Evolutionary conservation across 2,329 filamentous ascomycete genomes (phyloP), one percentile per base, ranked within the genome.

Genomic region (Diaporthe sp.): DNA sequence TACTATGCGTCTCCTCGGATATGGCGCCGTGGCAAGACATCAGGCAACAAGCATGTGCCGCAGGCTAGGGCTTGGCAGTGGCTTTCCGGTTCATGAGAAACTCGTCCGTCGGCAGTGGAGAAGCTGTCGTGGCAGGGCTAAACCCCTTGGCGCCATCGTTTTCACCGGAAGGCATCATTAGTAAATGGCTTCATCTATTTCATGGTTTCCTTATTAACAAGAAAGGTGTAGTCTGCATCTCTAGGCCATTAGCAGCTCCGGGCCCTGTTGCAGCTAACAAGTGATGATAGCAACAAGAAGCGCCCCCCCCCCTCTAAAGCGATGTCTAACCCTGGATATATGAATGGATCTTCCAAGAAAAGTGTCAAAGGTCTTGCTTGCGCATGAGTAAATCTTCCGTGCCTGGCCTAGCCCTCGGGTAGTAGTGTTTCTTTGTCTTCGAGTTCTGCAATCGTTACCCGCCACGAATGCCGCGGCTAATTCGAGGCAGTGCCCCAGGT

Each of bases 281-380:
- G 57, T 75, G 73, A 71, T 62, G 57, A 76, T 74, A 67, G 62
- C 71, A 74, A 73, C 73, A 49, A 65, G 49, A 65, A 71, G 42
- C 49, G 65, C 28, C 37, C 42, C 46, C 57, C 65, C 25, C 55
- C 70, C 57, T 46, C 73, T 71, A 73, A 77, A 51, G 67, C 69
- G 49, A 77, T 75, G 73, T 58, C 69, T 74, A 59, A 65, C 51
- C 73, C 69, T 71, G 53, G 72, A 25, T 62, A 77, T 70, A 76
- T 58, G 68, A 37, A 77, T 77, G 75, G 57, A 75, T 77, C 62
- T 77, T 67, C 62, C 31, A 58, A 65, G 53, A 72, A 73, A 58
- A 44, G 49, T 22, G 25, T 46, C 44, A 57, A 73, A 73, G 70
- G 31, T 67, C 25, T 28, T 59, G 34, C 73, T 37, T 42, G 44